phyloP scores from a whole-genome alignment of 2,329 filamentous ascomycete genomes.

The Venturiaceae sp. region DNA sequence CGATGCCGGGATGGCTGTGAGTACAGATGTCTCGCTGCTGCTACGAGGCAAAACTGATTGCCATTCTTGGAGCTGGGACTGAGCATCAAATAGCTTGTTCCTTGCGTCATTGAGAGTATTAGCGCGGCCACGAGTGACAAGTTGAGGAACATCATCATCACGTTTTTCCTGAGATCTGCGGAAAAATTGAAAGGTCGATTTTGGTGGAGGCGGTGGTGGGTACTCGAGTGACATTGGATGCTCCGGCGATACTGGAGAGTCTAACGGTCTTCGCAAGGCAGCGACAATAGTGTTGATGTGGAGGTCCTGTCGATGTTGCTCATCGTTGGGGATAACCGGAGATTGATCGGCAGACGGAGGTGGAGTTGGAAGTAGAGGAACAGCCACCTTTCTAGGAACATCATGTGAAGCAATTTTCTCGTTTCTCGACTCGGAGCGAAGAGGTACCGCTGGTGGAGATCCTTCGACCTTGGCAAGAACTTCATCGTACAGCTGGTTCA shows the following conservation, averaged over 20 bases:
- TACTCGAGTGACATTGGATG: no score
- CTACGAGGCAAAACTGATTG: background rate
- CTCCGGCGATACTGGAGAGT: slow-evolving; percentile 1
- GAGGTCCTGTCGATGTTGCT: background rate
- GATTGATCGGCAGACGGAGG: slow-evolving; percentile 1
- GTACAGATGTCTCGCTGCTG: background rate
- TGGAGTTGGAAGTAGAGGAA: background rate
- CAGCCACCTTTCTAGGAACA: background rate
- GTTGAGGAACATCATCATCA: background rate
- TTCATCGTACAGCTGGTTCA: background rate
- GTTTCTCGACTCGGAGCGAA: background rate
- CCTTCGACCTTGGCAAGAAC: background rate
- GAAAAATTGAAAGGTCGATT: background rate
- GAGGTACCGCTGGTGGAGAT: background rate
- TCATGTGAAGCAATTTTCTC: background rate
- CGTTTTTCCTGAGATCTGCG: no score
- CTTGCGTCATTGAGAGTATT: background rate
- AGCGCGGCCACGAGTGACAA: background rate
- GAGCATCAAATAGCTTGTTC: background rate
- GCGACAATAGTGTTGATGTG: slow-evolving; percentile 3
- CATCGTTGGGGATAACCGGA: background rate
- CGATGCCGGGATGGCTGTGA: background rate
- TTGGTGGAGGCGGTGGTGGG: background rate
- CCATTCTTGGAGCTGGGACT: background rate
- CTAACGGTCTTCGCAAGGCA: background rate